phyloP scores from a whole-genome alignment of 2,329 filamentous ascomycete species.

The Claviceps sp. region DNA sequence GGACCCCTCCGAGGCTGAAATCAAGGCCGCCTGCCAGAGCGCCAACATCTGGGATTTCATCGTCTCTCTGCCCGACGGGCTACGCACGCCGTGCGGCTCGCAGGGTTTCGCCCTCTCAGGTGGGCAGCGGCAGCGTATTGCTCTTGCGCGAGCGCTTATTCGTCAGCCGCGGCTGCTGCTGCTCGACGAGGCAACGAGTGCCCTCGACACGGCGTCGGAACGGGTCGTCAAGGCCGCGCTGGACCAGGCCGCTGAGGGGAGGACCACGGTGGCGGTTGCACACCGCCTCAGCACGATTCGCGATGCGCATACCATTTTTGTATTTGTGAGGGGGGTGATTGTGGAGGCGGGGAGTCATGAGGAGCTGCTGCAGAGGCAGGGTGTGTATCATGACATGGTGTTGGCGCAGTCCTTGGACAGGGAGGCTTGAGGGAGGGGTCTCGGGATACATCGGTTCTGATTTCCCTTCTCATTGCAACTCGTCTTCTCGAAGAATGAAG shows the following conservation, averaged over 20 bases:
- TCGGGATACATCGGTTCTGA: too few relatives aligned
- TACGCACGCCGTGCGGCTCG: conserved; percentile 33
- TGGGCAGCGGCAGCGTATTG: conserved; percentile 41
- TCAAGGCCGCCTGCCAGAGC: conserved; percentile 16
- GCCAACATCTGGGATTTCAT: conserved; percentile 46
- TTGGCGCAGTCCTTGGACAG: conserved; percentile 27
- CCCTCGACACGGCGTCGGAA: conserved; percentile 41
- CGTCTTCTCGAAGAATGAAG: too few relatives aligned
- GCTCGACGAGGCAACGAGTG: conserved; percentile 44
- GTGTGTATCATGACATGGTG: conserved; percentile 41
- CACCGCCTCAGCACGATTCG: conserved; percentile 7
- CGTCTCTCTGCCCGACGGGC: conserved; percentile 29
- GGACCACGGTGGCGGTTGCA: conserved; percentile 9
- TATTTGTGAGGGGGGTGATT: conserved; percentile 34
- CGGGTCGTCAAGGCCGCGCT: conserved; percentile 14
- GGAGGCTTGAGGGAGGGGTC: conserved; percentile 3
- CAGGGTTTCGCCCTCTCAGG: conserved; percentile 42
- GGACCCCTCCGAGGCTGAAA: conserved; percentile 7
- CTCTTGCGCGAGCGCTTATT: conserved; percentile 39
- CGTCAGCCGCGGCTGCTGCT: conserved; percentile 36
- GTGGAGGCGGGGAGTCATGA: conserved; percentile 46
- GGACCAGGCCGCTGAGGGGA: conserved; percentile 4
- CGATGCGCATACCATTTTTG: conserved; percentile 40
- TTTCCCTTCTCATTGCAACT: too few relatives aligned
- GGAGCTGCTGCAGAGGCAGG: conserved; percentile 36